Evolutionary conservation across 2,329 filamentous ascomycete genomes (phyloP).

Genomic region (Ceratocystis harringtonii): DNA sequence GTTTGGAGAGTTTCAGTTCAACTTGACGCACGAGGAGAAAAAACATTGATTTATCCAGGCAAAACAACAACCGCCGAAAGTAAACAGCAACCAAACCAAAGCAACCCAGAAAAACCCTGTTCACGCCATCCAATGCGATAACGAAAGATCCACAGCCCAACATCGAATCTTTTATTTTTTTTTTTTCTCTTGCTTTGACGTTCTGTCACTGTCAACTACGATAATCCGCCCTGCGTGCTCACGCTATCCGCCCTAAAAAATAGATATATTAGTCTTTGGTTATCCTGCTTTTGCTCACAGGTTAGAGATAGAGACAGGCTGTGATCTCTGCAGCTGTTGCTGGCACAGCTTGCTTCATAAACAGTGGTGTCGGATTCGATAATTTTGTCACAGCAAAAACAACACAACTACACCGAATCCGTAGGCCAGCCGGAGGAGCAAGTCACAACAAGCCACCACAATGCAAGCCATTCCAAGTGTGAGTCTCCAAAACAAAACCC

Average conservation of each 20-base stretch:
- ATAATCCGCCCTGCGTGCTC: background rate
- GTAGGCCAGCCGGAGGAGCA: background rate
- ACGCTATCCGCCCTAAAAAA: background rate
- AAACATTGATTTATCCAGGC: conserved; percentile 2
- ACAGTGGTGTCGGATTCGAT: background rate
- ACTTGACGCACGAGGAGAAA: background rate
- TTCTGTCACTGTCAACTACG: background rate
- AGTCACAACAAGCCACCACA: conserved; percentile 19
- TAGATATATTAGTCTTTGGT: background rate
- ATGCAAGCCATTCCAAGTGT: conserved; percentile 42
- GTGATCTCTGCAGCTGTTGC: conserved; percentile 1
- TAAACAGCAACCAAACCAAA: background rate
- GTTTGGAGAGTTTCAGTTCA: background rate
- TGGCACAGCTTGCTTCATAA: background rate
- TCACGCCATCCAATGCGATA: background rate
- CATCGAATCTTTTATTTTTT: background rate
- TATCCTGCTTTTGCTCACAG: background rate
- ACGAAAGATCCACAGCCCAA: conserved; percentile 2
- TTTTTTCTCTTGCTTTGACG: background rate
- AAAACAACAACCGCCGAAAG: background rate
- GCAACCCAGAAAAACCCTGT: background rate
- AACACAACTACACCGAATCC: background rate
- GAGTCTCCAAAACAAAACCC: conserved; percentile 24
- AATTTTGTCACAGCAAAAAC: background rate
- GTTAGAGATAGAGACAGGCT: background rate